Evolutionary conservation across 2,329 filamentous ascomycete species (phyloP), one percentile per base, ranked within the genome.

Genomic region (Trichoderma breve): DNA sequence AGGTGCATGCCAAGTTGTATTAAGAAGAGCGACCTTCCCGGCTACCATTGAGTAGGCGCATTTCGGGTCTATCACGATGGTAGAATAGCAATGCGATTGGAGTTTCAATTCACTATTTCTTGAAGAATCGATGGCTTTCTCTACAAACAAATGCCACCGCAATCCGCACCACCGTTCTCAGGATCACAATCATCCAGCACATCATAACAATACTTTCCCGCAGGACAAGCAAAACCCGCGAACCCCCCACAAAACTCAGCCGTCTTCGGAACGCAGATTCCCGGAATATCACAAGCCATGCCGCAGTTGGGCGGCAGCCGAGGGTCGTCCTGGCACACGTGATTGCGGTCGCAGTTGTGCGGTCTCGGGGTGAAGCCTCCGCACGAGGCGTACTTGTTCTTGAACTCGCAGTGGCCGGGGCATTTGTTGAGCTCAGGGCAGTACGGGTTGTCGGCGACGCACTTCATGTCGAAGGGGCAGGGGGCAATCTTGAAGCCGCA

Each of bases 281-380:
- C 81, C 0, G 78, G 78, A 7, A 24, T 66, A 55, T 82, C 81
- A 68, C 81, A 82, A 4, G 81, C 78, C 76, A 81, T 74, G 8
- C 81, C 81, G 55, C 81, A 82, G 65, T 74, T 70, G 11, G 28
- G 72, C 34, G 74, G 75, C 11, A 71, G 61, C 47, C 81, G 78
- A 12, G 82, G 81, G 30, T 83, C 81, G 70, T 82, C 76, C 15
- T 76, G 71, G 67, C 82, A 83, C 2, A 73, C 70, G 3, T 74
- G 74, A 12, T 74, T 74, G 21, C 71, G 70, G 34, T 74, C 71
- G 74, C 81, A 83, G 1, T 71, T 64, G 18, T 51, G 61, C 7
- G 80, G 80, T 12, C 72, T 71, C 15, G 72, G 11, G 1, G 73
- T 73, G 58, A 76, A 74, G 6, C 81, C 81, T 9, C 81, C 82